Base-by-base conservation (phyloP, 2,329 filamentous ascomycete species). In the Diaporthe sp. region DNA sequence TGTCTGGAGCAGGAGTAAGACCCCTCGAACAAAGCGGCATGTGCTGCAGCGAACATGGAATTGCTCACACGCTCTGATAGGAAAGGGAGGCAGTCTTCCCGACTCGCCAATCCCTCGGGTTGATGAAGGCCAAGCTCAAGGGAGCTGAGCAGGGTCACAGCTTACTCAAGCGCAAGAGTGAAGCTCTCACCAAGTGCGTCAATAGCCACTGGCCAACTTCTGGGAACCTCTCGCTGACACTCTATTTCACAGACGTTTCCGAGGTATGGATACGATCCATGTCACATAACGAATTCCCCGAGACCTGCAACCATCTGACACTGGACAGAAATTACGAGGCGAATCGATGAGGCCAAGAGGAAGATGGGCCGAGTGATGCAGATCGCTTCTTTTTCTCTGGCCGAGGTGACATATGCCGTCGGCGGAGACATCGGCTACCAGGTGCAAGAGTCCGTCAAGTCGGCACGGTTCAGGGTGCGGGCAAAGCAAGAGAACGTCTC, bases 301-400 rank as follows among this genome's bases (percentile, higher is more conserved):
- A 58, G 31, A 53, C 20, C 10, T 5, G 15, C 34, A 17, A 44
- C 20, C 10, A 9, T 49, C 76, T 72, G 31, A 73, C 72, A 25
- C 71, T 31, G 31, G 28, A 79, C 83, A 95, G 97, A 99, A 82
- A 99, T 99, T 82, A 98, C 97, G 68, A 92, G 93, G 84, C 94
- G 97, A 82, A 99, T 99, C 85, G 96, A 99, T 87, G 97, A 99
- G 85, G 97, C 97, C 57, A 99, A 99, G 87, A 94, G 96, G 81
- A 99, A 99, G 88, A 99, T 99, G 96, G 97, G 97, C 75, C 92
- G 96, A 47, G 97, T 99, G 51, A 99, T 99, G 97, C 96, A 98
- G 85, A 98, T 99, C 82, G 97, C 97, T 55, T 96, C 97, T 61
- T 98, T 99, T 87, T 98, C 96, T 58, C 90, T 99, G 25, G 97